phyloP scores from a whole-genome alignment of 129 eudicot species.

The Deinandra increscens region DNA sequence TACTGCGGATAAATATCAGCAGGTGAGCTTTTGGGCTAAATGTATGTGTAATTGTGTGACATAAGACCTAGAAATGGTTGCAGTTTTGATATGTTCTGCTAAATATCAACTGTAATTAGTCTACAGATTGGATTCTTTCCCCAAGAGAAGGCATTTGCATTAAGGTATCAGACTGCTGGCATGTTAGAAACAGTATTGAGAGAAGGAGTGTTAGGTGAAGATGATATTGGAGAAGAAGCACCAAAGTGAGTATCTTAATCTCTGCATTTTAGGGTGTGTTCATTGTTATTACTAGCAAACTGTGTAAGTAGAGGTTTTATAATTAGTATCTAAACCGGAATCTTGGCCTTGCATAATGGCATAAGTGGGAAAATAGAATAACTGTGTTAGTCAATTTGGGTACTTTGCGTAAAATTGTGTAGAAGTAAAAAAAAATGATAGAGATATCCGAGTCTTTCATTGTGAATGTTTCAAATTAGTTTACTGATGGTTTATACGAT shows the following conservation, averaged over 20 bases:
- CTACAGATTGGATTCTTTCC: slow-evolving; percentile 93
- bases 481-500: background rate
- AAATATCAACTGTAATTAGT: slow-evolving; percentile 63
- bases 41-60: background rate
- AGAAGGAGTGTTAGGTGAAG: slow-evolving; percentile 96
- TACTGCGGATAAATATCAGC: slow-evolving; percentile 95
- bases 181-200: slow-evolving; percentile 89
- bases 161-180: slow-evolving; percentile 97
- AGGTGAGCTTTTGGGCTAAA: slow-evolving; percentile 54
- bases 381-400: background rate
- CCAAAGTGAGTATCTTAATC: slow-evolving; percentile 63
- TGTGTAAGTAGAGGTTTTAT: background rate
- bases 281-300: background rate
- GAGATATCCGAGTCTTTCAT: background rate
- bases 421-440: background rate
- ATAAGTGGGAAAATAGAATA: background rate
- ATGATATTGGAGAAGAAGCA: slow-evolving; percentile 87
- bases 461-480: background rate
- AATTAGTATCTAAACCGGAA: background rate
- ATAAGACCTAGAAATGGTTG: background rate
- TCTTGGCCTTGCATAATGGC: background rate
- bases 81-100: slow-evolving; percentile 22
- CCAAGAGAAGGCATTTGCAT: slow-evolving; percentile 77
- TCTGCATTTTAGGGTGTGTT: background rate
- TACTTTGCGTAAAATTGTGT: background rate